These are phyloP conservation scores for Primulina huaijiensis DNA, from an alignment of 257 asterid species.

Conservation along the genomic window DNA sequence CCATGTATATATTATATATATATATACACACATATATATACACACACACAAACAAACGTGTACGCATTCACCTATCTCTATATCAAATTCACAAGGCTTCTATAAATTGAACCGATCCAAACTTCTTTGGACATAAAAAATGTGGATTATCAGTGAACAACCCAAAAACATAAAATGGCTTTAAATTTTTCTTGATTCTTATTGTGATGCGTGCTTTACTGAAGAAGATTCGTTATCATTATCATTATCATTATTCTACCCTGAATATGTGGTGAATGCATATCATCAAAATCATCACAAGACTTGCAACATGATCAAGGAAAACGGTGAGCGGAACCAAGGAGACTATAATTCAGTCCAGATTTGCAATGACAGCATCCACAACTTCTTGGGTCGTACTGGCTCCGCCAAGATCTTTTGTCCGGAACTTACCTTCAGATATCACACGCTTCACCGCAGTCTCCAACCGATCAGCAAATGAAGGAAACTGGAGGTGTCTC, in stretches of 20 bases:
- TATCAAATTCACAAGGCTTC: too few species aligned
- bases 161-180: not conserved
- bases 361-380: slow-evolving; percentile 82
- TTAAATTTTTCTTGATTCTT: slow-evolving; percentile 16
- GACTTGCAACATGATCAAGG: slow-evolving; percentile 14
- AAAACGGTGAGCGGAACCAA: not conserved
- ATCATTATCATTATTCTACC: slow-evolving; percentile 22
- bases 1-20: too few species aligned
- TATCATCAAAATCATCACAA: slow-evolving; percentile 36
- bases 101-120: not conserved
- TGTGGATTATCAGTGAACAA: not conserved
- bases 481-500: slow-evolving; percentile 94
- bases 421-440: slow-evolving; percentile 56
- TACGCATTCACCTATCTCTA: too few species aligned
- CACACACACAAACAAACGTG: too few species aligned
- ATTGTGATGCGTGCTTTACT: slow-evolving; percentile 5
- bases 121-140: slow-evolving; percentile 16
- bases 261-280: slow-evolving; percentile 22
- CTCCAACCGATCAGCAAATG: slow-evolving; percentile 89
- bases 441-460: slow-evolving; percentile 74
- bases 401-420: slow-evolving; percentile 85
- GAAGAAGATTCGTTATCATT: slow-evolving; percentile 23
- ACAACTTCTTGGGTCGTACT: slow-evolving; percentile 85
- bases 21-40: too few species aligned
- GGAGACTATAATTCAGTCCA: slow-evolving; percentile 34